A percentile compares a stretch with the other conserved stretches of the same genome.
Evolutionary conservation across 306 rosid genomes (phyloP).

Genomic region (Trifolium subterraneum): DNA sequence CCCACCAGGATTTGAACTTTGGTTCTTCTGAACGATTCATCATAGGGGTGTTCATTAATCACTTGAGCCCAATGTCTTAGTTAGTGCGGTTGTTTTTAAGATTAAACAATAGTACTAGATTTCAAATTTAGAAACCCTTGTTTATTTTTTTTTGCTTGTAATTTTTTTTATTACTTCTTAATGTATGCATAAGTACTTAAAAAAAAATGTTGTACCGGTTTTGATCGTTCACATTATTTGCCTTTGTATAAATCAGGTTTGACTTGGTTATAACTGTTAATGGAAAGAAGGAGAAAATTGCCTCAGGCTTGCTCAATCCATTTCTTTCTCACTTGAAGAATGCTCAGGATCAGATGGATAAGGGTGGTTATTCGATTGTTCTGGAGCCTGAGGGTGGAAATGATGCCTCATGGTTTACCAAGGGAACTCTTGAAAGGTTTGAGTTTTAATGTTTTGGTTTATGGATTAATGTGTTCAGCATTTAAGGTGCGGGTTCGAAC

Average conservation of each 20-base stretch:
- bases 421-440: conserved; percentile 86
- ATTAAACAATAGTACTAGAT: not conserved
- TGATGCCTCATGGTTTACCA: conserved; percentile 81
- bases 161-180: conserved; percentile 6
- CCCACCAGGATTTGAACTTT: too few relatives aligned
- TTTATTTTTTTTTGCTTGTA: not conserved
- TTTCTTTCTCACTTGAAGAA: conserved; percentile 91
- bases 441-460: conserved; percentile 20
- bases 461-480: conserved; percentile 20
- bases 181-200: not conserved
- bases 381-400: conserved; percentile 74
- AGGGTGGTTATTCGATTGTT: conserved; percentile 90
- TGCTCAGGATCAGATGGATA: conserved; percentile 97
- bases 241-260: conserved; percentile 59
- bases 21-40: too few relatives aligned
- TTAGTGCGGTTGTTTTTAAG: not conserved
- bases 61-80: too few relatives aligned
- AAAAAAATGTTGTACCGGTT: not conserved
- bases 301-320: conserved; percentile 86
- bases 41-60: too few relatives aligned
- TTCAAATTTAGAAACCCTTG: conserved; percentile 9
- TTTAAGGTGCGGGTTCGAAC: not conserved
- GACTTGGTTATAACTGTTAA: conserved; percentile 84
- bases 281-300: conserved; percentile 93
- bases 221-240: conserved; percentile 8